A percentile compares a stretch with the other conserved stretches of the same genome.
Evolutionary conservation across 2,329 filamentous ascomycete species (phyloP).

Genomic region (Phoma sp.): DNA sequence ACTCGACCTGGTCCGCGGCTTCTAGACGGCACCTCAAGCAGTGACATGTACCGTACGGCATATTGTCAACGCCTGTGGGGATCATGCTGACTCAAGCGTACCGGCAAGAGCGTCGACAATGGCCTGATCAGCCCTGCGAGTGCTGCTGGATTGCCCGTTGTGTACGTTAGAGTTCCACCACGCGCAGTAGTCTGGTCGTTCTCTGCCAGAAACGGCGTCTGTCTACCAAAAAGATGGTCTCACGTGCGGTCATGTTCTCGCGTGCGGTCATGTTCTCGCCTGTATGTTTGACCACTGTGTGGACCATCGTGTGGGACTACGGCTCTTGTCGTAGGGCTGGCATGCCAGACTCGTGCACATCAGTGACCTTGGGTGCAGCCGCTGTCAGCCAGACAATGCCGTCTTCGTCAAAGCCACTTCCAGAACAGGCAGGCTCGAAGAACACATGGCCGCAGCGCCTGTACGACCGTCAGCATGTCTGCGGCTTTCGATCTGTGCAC

Average conservation of each 20-base stretch:
- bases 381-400: neutral
- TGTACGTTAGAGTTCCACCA: neutral
- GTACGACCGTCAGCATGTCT: neutral
- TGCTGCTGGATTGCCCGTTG: slow-evolving; percentile 2
- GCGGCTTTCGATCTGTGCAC: no score
- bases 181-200: slow-evolving; percentile 5
- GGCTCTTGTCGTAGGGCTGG: no score
- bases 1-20: slow-evolving; percentile 2
- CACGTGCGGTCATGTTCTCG: slow-evolving; percentile 1
- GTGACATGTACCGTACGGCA: neutral
- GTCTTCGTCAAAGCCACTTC: neutral
- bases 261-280: neutral
- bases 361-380: neutral
- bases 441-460: slow-evolving; percentile 8
- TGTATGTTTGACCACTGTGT: slow-evolving; percentile 1
- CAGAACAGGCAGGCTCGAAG: slow-evolving; percentile 5
- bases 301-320: no score
- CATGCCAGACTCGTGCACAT: neutral
- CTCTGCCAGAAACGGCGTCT: neutral
- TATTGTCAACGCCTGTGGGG: neutral
- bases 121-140: slow-evolving; percentile 1
- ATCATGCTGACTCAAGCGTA: slow-evolving; percentile 2
- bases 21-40: slow-evolving; percentile 3
- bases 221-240: neutral
- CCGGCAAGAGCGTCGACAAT: slow-evolving; percentile 2